Base-by-base conservation (phyloP, 805 yeast species). In the Saccharomycopsis javanensis region DNA sequence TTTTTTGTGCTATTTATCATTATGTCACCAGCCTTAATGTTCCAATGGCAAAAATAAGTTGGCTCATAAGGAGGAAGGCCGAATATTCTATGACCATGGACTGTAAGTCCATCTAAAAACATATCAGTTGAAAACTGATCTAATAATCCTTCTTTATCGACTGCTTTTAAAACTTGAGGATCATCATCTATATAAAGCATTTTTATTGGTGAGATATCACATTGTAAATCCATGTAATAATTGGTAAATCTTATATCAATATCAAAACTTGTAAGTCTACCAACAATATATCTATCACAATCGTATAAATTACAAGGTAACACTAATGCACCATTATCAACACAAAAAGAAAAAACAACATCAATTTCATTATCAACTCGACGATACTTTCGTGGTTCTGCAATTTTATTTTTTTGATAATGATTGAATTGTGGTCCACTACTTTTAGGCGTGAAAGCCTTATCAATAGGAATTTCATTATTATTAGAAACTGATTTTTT, bases 31-130 rank as follows among this genome's bases (percentile, higher is more conserved):
- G 85, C 66, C 28, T 78, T 80, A 63, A 94, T 81, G 59, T 86
- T 91, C 99, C 99, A 94, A 59, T 87, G 84, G 65, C 97, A 90
- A 61, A 80, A 82, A 66, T 88, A 94, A 0, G 97, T 88, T 0
- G 92, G 89, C 66, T 88, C 96, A 6, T 76, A 73, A 0, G 97
- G 97, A 0, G 96, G 96, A 1, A 89, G 67, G 0, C 99, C 99
- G 72, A 89, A 89, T 83, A 91, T 82, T 65, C 98, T 76, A 68
- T 92, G 96, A 0, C 96, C 95, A 68, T 88, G 95, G 25, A 88
- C 75, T 1, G 76, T 65, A 11, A 86, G 66, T 0, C 85, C 82
- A 64, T 85, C 86, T 53, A 87, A 75, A 3, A 67, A 62, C 31
- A 87, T 63, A 50, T 81, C 81, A 20, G 48, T 42, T 20, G n/a